These are phyloP conservation scores for Hypholoma sublateritium DNA, from an alignment of 768 basidiomycete genomes.

Conservation along the genomic window DNA sequence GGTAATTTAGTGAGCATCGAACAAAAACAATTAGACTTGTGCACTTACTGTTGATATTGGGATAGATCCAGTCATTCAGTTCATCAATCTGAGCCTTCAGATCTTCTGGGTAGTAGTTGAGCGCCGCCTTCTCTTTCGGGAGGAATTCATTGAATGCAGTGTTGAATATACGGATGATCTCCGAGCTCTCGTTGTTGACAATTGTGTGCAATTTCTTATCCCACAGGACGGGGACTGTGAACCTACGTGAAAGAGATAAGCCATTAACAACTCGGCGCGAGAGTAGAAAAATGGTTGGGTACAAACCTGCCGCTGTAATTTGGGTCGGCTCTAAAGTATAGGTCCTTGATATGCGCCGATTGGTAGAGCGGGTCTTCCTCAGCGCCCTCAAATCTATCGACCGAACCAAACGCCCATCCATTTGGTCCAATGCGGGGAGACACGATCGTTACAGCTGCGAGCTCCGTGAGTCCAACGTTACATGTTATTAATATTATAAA, in stretches of 20 bases:
- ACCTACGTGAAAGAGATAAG: conserved; percentile 35
- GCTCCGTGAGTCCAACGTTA: conserved; percentile 4
- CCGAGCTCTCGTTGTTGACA: conserved; percentile 94
- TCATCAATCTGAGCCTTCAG: conserved; percentile 77
- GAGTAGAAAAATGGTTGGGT: not conserved
- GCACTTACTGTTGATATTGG: conserved; percentile 75
- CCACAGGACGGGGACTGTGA: conserved; percentile 91
- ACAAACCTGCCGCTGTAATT: conserved; percentile 67
- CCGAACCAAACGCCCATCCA: conserved; percentile 87
- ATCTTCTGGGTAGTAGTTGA: conserved; percentile 79
- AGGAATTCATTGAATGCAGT: conserved; percentile 75
- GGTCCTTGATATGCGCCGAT: conserved; percentile 73
- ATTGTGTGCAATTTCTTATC: conserved; percentile 86
- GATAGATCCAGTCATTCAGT: conserved; percentile 85
- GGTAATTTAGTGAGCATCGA: not conserved
- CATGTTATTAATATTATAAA: not conserved
- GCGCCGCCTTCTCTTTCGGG: conserved; percentile 58
- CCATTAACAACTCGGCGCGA: not conserved
- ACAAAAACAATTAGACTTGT: not conserved
- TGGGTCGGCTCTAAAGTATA: conserved; percentile 78
- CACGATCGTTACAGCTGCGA: conserved; percentile 71
- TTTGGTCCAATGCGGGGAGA: conserved; percentile 82
- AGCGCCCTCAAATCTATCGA: conserved; percentile 67
- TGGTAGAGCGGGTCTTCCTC: conserved; percentile 73
- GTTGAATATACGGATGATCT: conserved; percentile 95